Evolutionary conservation across 169 alveolate species (phyloP).

Genomic region (Plasmodium malariae): DNA sequence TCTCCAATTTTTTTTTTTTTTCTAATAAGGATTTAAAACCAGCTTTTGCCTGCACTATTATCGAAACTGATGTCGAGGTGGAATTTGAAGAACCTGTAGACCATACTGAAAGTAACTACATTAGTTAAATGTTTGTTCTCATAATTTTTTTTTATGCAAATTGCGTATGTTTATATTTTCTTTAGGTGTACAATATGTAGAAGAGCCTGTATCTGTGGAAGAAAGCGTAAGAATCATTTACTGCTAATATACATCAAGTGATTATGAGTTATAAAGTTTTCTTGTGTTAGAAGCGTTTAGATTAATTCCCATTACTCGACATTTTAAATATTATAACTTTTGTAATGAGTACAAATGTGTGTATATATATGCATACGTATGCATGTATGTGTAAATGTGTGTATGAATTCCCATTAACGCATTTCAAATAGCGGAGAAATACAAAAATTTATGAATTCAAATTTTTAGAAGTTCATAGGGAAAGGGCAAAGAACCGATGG

Average conservation of each 20-base stretch:
- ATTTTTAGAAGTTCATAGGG: constrained; percentile 68
- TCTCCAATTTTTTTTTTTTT: too few species aligned
- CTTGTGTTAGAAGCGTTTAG: too few species aligned
- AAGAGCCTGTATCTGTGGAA: constrained; percentile 43
- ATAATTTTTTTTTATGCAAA: constrained; percentile 1
- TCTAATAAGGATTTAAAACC: constrained; percentile 90
- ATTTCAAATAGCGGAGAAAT: not conserved
- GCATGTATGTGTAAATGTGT: not conserved
- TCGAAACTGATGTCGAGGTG: constrained; percentile 96
- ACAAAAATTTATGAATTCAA: not conserved
- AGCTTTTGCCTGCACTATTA: constrained; percentile 92
- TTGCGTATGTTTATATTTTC: not conserved
- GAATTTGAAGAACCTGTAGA: constrained; percentile 88
- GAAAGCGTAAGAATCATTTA: constrained; percentile 65
- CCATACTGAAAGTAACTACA: constrained; percentile 24
- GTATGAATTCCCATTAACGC: not conserved
- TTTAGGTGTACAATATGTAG: constrained; percentile 67
- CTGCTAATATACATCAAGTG: too few species aligned
- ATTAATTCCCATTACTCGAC: not conserved
- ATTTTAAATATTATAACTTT: too few species aligned
- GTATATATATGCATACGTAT: not conserved
- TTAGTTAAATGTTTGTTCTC: not conserved
- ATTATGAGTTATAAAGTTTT: too few species aligned
- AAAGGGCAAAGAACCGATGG: constrained; percentile 77
- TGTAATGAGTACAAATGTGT: too few species aligned